Evolutionary conservation across 1,284 basidiomycete species (phyloP).

Genomic region (Coniferiporia weirii): DNA sequence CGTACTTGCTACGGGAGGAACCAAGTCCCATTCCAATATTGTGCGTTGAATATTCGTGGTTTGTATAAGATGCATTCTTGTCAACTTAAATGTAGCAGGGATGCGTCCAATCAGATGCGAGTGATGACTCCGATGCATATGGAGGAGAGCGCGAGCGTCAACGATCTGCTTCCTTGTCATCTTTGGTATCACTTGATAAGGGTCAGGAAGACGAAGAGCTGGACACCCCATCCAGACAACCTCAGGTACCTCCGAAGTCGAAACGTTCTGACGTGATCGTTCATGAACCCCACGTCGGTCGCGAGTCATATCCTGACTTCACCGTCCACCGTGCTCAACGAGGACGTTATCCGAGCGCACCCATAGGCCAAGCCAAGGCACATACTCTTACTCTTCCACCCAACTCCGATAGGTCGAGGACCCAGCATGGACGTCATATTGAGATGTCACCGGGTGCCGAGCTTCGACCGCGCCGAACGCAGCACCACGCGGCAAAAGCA

Average conservation of each 20-base stretch:
- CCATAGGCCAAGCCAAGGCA: slow-evolving; percentile 14
- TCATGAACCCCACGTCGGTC: background rate
- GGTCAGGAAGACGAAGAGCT: slow-evolving; percentile 7
- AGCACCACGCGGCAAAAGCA: slow-evolving; percentile 9
- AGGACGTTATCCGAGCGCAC: slow-evolving; percentile 13
- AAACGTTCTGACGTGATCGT: background rate
- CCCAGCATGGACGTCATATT: background rate
- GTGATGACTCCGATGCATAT: background rate
- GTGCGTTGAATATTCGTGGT: background rate
- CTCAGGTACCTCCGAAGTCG: slow-evolving; percentile 10
- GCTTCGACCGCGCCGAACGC: slow-evolving; percentile 1
- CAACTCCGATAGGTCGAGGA: background rate
- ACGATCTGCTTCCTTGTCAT: background rate
- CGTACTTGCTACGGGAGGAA: background rate
- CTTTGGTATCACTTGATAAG: background rate
- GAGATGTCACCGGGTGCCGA: background rate
- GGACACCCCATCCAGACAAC: background rate
- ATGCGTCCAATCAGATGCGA: background rate
- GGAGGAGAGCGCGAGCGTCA: background rate
- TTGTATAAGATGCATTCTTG: background rate
- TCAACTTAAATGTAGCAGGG: background rate
- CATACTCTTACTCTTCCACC: slow-evolving; percentile 17
- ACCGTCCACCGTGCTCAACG: slow-evolving; percentile 14
- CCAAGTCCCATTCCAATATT: background rate
- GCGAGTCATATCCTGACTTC: slow-evolving; percentile 9